Conservation (phyloP, 2,329 filamentous ascomycete genomes). For the Lizonia empirigonia region DNA sequence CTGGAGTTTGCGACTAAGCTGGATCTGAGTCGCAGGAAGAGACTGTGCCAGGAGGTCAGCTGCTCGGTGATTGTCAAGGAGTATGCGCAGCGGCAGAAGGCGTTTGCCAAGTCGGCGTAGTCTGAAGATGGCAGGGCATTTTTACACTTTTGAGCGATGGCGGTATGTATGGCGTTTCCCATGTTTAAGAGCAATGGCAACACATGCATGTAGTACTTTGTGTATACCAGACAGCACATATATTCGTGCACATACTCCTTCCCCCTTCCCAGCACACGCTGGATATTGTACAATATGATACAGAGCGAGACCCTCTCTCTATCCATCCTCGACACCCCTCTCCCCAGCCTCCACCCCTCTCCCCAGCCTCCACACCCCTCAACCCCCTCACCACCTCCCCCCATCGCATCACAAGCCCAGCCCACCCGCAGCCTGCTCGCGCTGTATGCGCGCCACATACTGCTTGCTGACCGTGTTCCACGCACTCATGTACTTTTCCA, state of each 20-base stretch:
- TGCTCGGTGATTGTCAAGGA: constrained; percentile 86
- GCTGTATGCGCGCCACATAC: constrained; percentile 57
- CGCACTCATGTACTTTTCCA: constrained; percentile 62
- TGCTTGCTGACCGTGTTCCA: constrained; percentile 59
- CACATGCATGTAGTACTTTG: neutral
- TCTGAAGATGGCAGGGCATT: too few relatives aligned
- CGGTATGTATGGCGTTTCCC: constrained; percentile 23
- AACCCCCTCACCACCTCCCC: constrained; percentile 7
- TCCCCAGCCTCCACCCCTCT: neutral
- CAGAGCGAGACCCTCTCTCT: constrained; percentile 1
- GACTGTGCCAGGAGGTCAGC: constrained; percentile 82
- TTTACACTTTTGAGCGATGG: neutral
- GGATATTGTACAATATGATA: constrained; percentile 35
- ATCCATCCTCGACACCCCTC: neutral
- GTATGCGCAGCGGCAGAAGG: constrained; percentile 66
- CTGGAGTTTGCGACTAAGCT: constrained; percentile 88
- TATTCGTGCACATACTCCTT: constrained; percentile 1
- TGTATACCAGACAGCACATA: constrained; percentile 15
- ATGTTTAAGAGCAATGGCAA: too few relatives aligned
- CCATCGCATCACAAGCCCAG: constrained; percentile 15
- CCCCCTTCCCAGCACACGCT: constrained; percentile 13
- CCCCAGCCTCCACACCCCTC: neutral
- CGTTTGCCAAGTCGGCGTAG: constrained; percentile 41
- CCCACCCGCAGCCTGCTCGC: constrained; percentile 30
- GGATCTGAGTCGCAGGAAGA: constrained; percentile 72